phyloP scores from a whole-genome alignment of 345 rosid genomes.

The Melaleuca alternifolia region DNA sequence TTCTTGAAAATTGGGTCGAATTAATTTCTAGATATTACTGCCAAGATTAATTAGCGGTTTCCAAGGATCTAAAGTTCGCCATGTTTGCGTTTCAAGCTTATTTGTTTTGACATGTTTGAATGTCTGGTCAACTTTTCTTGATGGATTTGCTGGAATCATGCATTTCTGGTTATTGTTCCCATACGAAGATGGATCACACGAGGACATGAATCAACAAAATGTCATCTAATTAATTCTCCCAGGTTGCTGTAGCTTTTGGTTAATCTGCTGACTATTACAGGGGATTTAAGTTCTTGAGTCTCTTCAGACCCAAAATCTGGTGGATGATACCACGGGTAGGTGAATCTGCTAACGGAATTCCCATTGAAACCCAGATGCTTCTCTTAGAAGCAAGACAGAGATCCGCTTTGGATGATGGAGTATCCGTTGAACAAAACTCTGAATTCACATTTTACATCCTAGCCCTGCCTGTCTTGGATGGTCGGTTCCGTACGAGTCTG shows the following conservation, averaged over 20 bases:
- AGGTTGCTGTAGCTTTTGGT: background rate
- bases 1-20: background rate
- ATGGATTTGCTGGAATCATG: background rate
- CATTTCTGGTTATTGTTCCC: background rate
- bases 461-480: constrained; percentile 48
- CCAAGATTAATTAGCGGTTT: background rate
- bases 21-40: background rate
- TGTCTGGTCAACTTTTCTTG: background rate
- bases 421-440: background rate
- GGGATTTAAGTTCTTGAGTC: constrained; percentile 37
- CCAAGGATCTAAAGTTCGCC: background rate
- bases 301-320: constrained; percentile 52
- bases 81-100: background rate
- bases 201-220: background rate
- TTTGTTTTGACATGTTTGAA: background rate
- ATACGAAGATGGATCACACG: background rate
- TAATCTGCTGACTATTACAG: constrained; percentile 6
- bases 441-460: constrained; percentile 24
- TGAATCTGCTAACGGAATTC: constrained; percentile 33
- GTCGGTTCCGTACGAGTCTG: constrained; percentile 39
- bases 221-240: background rate
- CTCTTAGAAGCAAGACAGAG: constrained; percentile 40
- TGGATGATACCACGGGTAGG: constrained; percentile 68
- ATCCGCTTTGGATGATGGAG: constrained; percentile 3
- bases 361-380: constrained; percentile 53